Conservation (phyloP, 2,329 filamentous ascomycete species). For the Aspergillus floridensis region DNA sequence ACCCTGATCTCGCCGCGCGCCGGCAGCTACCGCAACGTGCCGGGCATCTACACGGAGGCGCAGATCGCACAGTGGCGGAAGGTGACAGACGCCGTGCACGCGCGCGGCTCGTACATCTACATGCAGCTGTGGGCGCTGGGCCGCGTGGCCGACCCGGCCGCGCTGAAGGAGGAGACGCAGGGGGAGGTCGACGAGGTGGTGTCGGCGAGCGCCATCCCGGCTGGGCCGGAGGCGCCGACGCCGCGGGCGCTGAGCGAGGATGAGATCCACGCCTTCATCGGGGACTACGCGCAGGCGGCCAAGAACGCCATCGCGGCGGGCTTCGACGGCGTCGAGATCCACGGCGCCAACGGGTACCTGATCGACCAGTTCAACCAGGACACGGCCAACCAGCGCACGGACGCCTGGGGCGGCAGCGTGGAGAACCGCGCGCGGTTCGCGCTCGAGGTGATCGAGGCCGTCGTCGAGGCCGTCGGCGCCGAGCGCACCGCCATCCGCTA, state of each 20-base stretch:
- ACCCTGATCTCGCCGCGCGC: slow-evolving; percentile 51
- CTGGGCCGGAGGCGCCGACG: slow-evolving; percentile 23
- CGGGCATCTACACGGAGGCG: slow-evolving; percentile 57
- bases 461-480: slow-evolving; percentile 46
- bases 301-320: slow-evolving; percentile 55
- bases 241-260: slow-evolving; percentile 36
- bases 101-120: slow-evolving; percentile 60
- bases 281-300: slow-evolving; percentile 46
- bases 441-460: slow-evolving; percentile 49
- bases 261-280: slow-evolving; percentile 45
- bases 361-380: slow-evolving; percentile 53
- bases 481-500: slow-evolving; percentile 48
- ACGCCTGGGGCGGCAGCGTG: slow-evolving; percentile 52
- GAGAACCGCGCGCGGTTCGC: slow-evolving; percentile 55
- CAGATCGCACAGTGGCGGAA: slow-evolving; percentile 61
- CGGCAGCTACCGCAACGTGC: slow-evolving; percentile 52
- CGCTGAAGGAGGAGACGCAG: slow-evolving; percentile 17
- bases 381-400: slow-evolving; percentile 48
- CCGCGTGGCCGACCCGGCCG: slow-evolving; percentile 48
- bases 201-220: slow-evolving; percentile 23
- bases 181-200: slow-evolving; percentile 15
- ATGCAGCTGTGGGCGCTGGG: slow-evolving; percentile 63
- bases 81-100: slow-evolving; percentile 62
- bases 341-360: slow-evolving; percentile 51
- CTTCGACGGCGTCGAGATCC: slow-evolving; percentile 54